A percentile compares a stretch with the other conserved stretches of the same genome.
Evolutionary conservation across 2,329 filamentous ascomycete species (phyloP).

Genomic region (Colletotrichum tamarilloi): DNA sequence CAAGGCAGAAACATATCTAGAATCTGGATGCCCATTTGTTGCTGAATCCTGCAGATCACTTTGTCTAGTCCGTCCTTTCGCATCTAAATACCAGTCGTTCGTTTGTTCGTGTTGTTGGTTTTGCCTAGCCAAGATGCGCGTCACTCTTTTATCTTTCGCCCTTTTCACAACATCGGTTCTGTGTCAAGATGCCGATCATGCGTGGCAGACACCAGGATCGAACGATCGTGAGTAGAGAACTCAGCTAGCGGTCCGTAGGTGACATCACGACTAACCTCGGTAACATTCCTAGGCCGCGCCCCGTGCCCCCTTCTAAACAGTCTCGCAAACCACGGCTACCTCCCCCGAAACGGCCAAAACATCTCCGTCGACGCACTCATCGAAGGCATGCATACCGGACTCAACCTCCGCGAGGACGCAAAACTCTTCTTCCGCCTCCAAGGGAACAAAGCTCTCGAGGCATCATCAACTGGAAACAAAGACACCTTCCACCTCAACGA

Average conservation of each 20-base stretch:
- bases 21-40: not conserved
- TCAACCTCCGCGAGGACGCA: slow-evolving; percentile 34
- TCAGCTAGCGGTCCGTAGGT: not conserved
- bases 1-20: slow-evolving; percentile 23
- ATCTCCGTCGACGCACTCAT: slow-evolving; percentile 37
- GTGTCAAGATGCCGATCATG: slow-evolving; percentile 6
- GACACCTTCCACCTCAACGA: slow-evolving; percentile 40
- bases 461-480: slow-evolving; percentile 22
- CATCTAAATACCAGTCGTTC: slow-evolving; percentile 6
- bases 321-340: slow-evolving; percentile 43
- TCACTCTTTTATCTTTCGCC: not conserved
- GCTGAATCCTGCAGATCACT: not conserved
- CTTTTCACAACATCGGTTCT: slow-evolving; percentile 3
- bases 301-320: slow-evolving; percentile 40
- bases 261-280: too few relatives aligned
- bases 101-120: not conserved
- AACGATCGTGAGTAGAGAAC: not conserved
- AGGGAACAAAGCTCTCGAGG: slow-evolving; percentile 29
- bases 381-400: slow-evolving; percentile 27
- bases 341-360: slow-evolving; percentile 39
- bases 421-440: slow-evolving; percentile 31
- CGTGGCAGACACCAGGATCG: slow-evolving; percentile 8
- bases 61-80: too few relatives aligned
- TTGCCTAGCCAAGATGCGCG: not conserved
- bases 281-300: not conserved